Evolutionary conservation across 2,329 filamentous ascomycete genomes (phyloP).

Genomic region (Talaromyces sp.): DNA sequence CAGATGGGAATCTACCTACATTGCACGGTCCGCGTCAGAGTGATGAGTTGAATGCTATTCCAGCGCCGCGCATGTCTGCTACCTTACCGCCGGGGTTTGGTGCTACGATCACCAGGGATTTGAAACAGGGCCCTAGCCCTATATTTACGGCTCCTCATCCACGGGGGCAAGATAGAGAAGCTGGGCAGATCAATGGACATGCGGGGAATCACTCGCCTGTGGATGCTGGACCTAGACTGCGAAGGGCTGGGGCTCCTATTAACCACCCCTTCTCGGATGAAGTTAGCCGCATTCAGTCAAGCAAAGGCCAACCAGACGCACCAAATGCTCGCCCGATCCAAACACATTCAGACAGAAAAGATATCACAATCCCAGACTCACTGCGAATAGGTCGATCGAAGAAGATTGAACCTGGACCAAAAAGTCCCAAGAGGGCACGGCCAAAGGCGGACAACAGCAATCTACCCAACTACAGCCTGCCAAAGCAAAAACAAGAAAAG

Average conservation of each 20-base stretch:
- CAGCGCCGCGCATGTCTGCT: conserved; percentile 17
- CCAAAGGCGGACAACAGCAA: background rate
- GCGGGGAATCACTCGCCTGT: background rate
- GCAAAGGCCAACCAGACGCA: background rate
- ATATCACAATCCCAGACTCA: conserved; percentile 5
- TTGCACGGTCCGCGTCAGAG: background rate
- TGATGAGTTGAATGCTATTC: background rate
- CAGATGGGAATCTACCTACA: background rate
- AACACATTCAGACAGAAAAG: background rate
- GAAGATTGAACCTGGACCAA: background rate
- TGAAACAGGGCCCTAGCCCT: conserved; percentile 18
- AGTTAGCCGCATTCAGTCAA: background rate
- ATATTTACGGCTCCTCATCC: conserved; percentile 7
- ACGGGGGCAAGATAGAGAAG: background rate
- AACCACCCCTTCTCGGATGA: conserved; percentile 5
- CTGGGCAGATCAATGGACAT: background rate
- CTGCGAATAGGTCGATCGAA: conserved; percentile 7
- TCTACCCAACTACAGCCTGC: background rate
- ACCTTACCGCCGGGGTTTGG: conserved; percentile 25
- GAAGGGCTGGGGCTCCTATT: conserved; percentile 5
- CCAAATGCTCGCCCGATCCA: background rate
- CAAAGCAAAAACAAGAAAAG: background rate
- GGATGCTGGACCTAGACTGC: conserved; percentile 1
- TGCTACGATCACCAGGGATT: conserved; percentile 24
- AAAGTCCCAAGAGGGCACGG: conserved; percentile 1